Evolutionary conservation across 1,139 yeast species (phyloP).

Genomic region (Ashbya aceris): DNA sequence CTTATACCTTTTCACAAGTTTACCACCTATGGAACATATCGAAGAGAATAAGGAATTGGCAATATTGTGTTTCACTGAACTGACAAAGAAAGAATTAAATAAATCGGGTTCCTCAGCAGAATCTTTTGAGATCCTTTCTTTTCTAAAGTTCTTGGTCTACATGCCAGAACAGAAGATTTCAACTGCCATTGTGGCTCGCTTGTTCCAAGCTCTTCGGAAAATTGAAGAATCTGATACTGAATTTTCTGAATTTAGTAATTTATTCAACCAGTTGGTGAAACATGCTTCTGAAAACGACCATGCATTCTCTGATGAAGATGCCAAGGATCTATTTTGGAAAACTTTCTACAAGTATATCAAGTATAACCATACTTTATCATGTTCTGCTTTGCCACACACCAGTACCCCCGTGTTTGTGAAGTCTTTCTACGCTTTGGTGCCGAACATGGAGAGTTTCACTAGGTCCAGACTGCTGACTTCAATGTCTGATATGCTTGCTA

Average conservation of each 20-base stretch:
- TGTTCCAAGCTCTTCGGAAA: conserved; percentile 5
- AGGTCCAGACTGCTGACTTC: conserved; percentile 18
- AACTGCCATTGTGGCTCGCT: neutral
- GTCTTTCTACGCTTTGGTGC: conserved; percentile 9
- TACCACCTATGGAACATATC: neutral
- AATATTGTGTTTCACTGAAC: neutral
- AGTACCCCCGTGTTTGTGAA: conserved; percentile 8
- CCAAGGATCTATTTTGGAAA: conserved; percentile 13
- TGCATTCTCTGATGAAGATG: neutral
- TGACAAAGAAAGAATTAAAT: neutral
- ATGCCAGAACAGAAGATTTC: neutral
- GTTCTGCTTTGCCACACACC: conserved; percentile 18
- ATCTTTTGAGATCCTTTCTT: conserved; percentile 5
- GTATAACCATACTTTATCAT: conserved; percentile 16
- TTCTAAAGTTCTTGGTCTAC: neutral
- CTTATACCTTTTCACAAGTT: neutral
- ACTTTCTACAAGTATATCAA: conserved; percentile 14
- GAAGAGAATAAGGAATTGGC: neutral
- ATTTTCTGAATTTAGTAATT: conserved; percentile 3
- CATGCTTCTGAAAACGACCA: neutral
- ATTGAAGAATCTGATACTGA: conserved; percentile 1
- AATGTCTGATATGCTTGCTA: conserved; percentile 6
- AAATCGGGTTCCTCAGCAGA: conserved; percentile 4
- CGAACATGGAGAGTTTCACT: conserved; percentile 14
- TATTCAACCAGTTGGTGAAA: conserved; percentile 2